Base-by-base conservation (phyloP, 2,329 filamentous ascomycete genomes). In the Colletotrichum magnum region DNA sequence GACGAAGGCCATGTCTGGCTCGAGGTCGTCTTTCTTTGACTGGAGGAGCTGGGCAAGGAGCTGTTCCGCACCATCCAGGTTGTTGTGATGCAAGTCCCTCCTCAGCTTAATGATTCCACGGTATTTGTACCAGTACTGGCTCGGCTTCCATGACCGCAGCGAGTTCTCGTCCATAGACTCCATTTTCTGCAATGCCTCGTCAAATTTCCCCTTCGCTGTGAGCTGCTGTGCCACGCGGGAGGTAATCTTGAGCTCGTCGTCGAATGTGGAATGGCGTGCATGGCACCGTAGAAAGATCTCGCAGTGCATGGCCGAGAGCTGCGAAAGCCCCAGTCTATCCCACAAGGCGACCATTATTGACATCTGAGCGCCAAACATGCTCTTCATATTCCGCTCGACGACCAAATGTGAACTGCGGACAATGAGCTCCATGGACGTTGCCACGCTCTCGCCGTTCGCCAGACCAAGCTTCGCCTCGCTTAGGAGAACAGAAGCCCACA, bases 401-500 rank as follows among this genome's bases (percentile, higher is more conserved):
- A 94, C 92, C 32, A 97, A 83, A 74, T 96, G 93, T 1, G 93
- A 94, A 72, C 93, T 93, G 75, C 94, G 92, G n/a, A 93, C 88
- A 70, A 97, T 88, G 73, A 91, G 89, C 77, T 97, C 94, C 60
- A 96, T 85, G 1, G 93, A 90, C 6, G 82, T 84, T 4, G 86
- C 83, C 56, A 88, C 77, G 75, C 91, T 87, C 81, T 89, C 88
- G 10, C 94, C 94, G 75, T 90, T 92, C 62, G 89, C 87, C 65
- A 98, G 85, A 21, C 89, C 89, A 50, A 97, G 83, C 77, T 95
- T 97, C 3, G 94, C 94, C 79, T 98, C 95, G 74, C 92, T 94
- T 61, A 97, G 85, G 15, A 97, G 83, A 1, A 94, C 93, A 2
- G 94, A 94, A 76, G 93, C 94, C 82, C 95, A 90, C 3, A 98